A percentile compares a stretch with the other conserved stretches of the same genome.
These are phyloP conservation scores for Guadua angustifolia DNA, from an alignment of 176 grass and related monocot species.

Conservation along the genomic window DNA sequence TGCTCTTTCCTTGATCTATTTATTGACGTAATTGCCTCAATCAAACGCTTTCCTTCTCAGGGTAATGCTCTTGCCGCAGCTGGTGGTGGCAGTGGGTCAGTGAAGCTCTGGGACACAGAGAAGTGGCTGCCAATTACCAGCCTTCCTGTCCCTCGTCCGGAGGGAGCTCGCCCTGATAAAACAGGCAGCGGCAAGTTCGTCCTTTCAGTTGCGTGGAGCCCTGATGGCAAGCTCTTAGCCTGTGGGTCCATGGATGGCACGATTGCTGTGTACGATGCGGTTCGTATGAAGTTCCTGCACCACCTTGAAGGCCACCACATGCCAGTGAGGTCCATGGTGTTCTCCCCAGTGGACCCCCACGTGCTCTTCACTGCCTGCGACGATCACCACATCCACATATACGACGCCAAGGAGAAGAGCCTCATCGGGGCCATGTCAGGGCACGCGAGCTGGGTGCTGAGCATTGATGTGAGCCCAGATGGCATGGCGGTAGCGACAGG, in stretches of 20 bases:
- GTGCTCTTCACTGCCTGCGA: conserved; percentile 84
- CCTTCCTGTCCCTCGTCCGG: conserved; percentile 66
- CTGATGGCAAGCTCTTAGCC: conserved; percentile 76
- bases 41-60: conserved; percentile 36
- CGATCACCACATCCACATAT: conserved; percentile 88
- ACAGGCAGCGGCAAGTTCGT: conserved; percentile 77
- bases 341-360: conserved; percentile 81
- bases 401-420: conserved; percentile 79
- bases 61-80: conserved; percentile 85
- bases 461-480: conserved; percentile 75
- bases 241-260: conserved; percentile 88
- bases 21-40: not conserved
- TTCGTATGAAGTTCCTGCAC: conserved; percentile 85
- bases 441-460: conserved; percentile 81
- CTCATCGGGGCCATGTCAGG: conserved; percentile 84
- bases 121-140: conserved; percentile 68
- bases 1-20: not conserved
- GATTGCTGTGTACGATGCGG: conserved; percentile 65
- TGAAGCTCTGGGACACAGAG: conserved; percentile 91
- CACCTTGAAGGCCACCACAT: conserved; percentile 89
- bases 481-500: conserved; percentile 74
- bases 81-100: conserved; percentile 78
- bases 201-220: conserved; percentile 88
- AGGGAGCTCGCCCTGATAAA: conserved; percentile 68
- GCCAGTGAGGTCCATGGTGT: conserved; percentile 84